Percentiles rank a stretch among this genome's conserved stretches.
Conservation (phyloP, 192 early-diverging fungal genomes). For the Paraglomus brasilianum region DNA sequence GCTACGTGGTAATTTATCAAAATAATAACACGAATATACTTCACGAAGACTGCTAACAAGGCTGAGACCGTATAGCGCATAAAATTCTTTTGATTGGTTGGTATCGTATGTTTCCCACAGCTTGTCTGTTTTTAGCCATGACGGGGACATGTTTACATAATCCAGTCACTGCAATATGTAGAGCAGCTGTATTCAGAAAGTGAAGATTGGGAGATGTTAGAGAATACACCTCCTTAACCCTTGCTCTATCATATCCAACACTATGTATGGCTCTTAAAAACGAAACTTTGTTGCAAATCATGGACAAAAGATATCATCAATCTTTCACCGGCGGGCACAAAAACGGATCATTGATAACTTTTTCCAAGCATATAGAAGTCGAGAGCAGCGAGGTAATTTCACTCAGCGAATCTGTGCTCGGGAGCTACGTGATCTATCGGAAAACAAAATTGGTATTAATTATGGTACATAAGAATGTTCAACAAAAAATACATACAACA, state of each 20-base stretch:
- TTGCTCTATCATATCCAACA: slow-evolving; percentile 78
- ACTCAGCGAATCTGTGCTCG: too few species aligned
- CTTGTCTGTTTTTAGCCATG: slow-evolving; percentile 66
- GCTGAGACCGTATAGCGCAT: slow-evolving; percentile 49
- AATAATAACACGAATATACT: slow-evolving; percentile 73
- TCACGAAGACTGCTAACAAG: slow-evolving; percentile 67
- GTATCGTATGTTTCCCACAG: slow-evolving; percentile 15
- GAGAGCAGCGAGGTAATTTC: too few species aligned
- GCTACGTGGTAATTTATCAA: slow-evolving; percentile 53
- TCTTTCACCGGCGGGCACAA: too few species aligned
- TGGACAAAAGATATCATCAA: too few species aligned
- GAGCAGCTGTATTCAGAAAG: slow-evolving; percentile 83
- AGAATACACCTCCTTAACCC: slow-evolving; percentile 77
- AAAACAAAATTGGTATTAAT: too few species aligned
- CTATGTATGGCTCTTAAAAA: too few species aligned
- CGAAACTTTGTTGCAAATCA: too few species aligned
- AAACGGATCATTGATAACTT: too few species aligned
- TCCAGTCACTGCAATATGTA: slow-evolving; percentile 82
- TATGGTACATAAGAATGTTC: too few species aligned
- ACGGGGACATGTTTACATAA: slow-evolving; percentile 75
- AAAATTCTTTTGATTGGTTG: slow-evolving; percentile 8
- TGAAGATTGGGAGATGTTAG: slow-evolving; percentile 43
- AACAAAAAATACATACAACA: too few species aligned
- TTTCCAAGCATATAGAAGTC: too few species aligned
- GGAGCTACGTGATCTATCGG: too few species aligned